These are phyloP conservation scores for Macrolepiota dolichaula DNA, from an alignment of 768 basidiomycete species.

Conservation along the genomic window DNA sequence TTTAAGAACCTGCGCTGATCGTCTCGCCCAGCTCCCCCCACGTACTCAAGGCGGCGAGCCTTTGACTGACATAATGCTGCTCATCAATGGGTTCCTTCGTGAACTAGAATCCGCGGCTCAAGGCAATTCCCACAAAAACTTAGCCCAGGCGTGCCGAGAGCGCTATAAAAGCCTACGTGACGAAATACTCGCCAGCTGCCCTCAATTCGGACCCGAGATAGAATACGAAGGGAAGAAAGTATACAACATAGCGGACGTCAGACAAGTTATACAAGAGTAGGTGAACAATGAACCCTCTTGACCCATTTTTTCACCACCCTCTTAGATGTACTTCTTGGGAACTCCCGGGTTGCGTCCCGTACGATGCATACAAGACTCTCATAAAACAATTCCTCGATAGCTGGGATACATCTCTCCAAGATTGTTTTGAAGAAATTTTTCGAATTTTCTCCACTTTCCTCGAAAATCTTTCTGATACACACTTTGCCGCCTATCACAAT, in stretches of 20 bases:
- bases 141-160: constrained; percentile 7
- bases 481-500: constrained; percentile 9
- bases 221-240: not conserved
- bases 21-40: constrained; percentile 44
- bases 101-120: constrained; percentile 16
- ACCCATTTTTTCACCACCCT: not conserved
- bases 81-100: constrained; percentile 42
- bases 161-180: constrained; percentile 2
- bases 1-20: constrained; percentile 28
- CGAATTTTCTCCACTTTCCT: not conserved
- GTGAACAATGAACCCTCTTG: not conserved
- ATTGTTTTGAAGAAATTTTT: constrained; percentile 12
- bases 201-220: not conserved
- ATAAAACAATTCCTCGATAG: constrained; percentile 12
- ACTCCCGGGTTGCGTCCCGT: constrained; percentile 12
- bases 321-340: constrained; percentile 14
- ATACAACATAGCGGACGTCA: constrained; percentile 3
- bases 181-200: constrained; percentile 6
- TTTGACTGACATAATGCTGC: constrained; percentile 39
- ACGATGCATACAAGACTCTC: constrained; percentile 13
- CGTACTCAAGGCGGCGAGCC: constrained; percentile 28
- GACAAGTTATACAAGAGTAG: constrained; percentile 10
- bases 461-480: constrained; percentile 1
- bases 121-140: constrained; percentile 10
- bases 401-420: constrained; percentile 11